A percentile compares a stretch with the other conserved stretches of the same genome.
Conservation (phyloP, 1,284 basidiomycete species). For the Cutaneotrichosporon sp. region DNA sequence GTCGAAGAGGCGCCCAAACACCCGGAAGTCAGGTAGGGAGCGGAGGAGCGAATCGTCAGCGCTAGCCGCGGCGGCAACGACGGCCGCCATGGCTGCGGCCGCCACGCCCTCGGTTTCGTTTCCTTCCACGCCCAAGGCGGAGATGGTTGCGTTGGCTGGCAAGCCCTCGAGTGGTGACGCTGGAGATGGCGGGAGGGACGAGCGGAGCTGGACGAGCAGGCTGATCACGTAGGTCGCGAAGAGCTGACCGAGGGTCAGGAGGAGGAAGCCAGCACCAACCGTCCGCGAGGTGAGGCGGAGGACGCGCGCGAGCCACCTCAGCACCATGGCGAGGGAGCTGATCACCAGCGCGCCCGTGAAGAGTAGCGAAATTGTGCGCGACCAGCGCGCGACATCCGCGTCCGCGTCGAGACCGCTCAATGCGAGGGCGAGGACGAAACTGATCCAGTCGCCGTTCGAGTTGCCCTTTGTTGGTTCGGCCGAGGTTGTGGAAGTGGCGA, state of each 20-base stretch:
- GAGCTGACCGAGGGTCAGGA: slow-evolving; percentile 50
- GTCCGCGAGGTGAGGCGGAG: slow-evolving; percentile 49
- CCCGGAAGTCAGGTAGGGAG: slow-evolving; percentile 50
- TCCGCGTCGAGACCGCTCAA: slow-evolving; percentile 44
- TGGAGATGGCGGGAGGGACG: slow-evolving; percentile 4
- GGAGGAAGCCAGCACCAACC: slow-evolving; percentile 51
- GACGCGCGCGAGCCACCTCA: slow-evolving; percentile 49
- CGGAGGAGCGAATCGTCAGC: slow-evolving; percentile 41
- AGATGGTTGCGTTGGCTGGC: neutral
- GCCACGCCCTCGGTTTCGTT: neutral
- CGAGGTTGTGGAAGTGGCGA: slow-evolving; percentile 31
- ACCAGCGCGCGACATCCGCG: slow-evolving; percentile 48
- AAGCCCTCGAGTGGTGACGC: neutral
- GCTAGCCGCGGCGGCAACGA: neutral
- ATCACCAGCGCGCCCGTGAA: slow-evolving; percentile 50
- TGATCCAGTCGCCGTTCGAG: slow-evolving; percentile 54
- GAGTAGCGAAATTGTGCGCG: slow-evolving; percentile 49
- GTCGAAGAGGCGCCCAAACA: slow-evolving; percentile 53
- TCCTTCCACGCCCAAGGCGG: neutral
- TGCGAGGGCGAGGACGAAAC: slow-evolving; percentile 47
- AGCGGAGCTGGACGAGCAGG: slow-evolving; percentile 47
- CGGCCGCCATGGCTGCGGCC: neutral
- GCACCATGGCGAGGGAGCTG: slow-evolving; percentile 48
- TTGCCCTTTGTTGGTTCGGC: slow-evolving; percentile 38
- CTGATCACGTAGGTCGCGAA: slow-evolving; percentile 53